Evolutionary conservation across 345 rosid genomes (phyloP).

Genomic region (Pistacia integerrima): DNA sequence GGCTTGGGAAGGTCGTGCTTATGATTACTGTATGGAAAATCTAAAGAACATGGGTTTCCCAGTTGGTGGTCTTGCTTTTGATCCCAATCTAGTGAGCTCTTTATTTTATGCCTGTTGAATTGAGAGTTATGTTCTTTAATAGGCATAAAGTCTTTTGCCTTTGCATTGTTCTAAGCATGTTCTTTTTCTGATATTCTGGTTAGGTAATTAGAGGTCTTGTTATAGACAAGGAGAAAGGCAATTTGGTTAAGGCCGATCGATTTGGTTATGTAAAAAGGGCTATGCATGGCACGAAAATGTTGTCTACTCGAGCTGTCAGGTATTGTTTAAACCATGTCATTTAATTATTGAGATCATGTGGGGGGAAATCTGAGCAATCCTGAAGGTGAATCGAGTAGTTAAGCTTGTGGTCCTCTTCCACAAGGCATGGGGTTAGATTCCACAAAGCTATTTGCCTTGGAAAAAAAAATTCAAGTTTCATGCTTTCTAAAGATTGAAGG

Average conservation of each 20-base stretch:
- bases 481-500: not conserved
- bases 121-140: too few species aligned
- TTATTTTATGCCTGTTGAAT: conserved; percentile 21
- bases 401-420: not conserved
- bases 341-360: not conserved
- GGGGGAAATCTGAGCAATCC: not conserved
- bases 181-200: conserved; percentile 16
- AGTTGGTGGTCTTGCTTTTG: conserved; percentile 87
- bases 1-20: conserved; percentile 99
- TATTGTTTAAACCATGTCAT: conserved; percentile 26
- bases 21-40: conserved; percentile 95
- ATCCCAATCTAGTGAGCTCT: conserved; percentile 70
- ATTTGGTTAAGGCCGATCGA: conserved; percentile 94
- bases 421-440: too few species aligned
- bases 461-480: too few species aligned
- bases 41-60: conserved; percentile 82
- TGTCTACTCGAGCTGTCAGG: conserved; percentile 90
- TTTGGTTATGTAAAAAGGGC: conserved; percentile 94
- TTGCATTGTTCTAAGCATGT: conserved; percentile 9
- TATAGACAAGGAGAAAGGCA: conserved; percentile 94
- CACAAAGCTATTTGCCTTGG: too few species aligned
- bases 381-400: not conserved
- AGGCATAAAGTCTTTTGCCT: too few species aligned
- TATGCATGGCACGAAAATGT: conserved; percentile 93
- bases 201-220: conserved; percentile 95